Evolutionary conservation across 331 rosid species (phyloP).

Genomic region (Rhamnella rubrinervis): DNA sequence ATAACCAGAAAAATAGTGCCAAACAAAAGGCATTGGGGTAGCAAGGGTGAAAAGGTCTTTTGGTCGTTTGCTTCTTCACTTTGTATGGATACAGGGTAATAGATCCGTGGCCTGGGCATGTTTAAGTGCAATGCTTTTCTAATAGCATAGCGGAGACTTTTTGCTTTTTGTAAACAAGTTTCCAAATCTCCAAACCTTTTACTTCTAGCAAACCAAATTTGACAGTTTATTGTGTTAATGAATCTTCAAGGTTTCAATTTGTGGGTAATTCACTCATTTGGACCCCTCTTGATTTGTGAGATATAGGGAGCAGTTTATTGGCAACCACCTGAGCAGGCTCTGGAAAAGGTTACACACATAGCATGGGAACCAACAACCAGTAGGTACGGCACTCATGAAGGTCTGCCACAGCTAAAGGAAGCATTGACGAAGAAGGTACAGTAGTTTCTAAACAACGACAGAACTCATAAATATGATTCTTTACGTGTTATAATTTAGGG

Average conservation of each 20-base stretch:
- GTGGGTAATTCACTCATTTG: conserved; percentile 10
- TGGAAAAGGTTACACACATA: conserved; percentile 65
- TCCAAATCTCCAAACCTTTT: too few species aligned
- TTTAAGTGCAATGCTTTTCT: too few species aligned
- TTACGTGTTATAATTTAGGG: too few species aligned
- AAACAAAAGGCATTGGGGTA: too few species aligned
- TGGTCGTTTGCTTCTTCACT: too few species aligned
- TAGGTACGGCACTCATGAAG: conserved; percentile 82
- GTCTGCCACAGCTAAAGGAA: conserved; percentile 66
- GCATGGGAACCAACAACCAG: conserved; percentile 72
- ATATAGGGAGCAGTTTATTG: conserved; percentile 78
- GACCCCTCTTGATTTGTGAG: conserved; percentile 20
- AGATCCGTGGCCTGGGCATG: too few species aligned
- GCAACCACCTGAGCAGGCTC: conserved; percentile 73
- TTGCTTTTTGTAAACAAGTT: too few species aligned
- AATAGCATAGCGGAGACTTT: too few species aligned
- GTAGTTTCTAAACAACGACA: neutral
- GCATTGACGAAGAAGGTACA: conserved; percentile 64
- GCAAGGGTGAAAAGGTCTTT: too few species aligned
- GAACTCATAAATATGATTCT: neutral
- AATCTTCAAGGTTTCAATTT: conserved; percentile 5
- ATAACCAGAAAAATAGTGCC: too few species aligned
- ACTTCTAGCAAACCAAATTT: too few species aligned
- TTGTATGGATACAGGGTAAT: too few species aligned
- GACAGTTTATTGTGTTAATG: neutral